Base-by-base conservation (phyloP, 2,329 filamentous ascomycete genomes). In the Allantophomopsis cytisporea region DNA sequence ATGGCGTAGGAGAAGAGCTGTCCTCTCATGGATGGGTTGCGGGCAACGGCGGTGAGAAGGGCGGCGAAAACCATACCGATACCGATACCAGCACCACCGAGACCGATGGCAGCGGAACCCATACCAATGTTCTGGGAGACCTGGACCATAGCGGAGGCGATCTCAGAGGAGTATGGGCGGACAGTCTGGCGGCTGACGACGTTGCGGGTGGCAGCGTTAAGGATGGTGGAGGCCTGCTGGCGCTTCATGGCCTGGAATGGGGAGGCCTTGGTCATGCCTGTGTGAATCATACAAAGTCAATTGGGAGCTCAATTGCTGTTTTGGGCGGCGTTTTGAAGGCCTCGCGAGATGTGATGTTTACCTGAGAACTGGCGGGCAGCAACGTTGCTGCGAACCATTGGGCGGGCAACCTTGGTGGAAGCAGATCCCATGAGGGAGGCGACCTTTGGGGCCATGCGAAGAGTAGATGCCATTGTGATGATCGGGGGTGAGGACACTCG, bases 1-100 rank as follows among this genome's bases (percentile, higher is more conserved):
- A 91, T 89, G 76, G 84, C 84, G 71, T 91, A 89, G 55, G 83
- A 84, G 83, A 91, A 94, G 61, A 94, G 84, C 78, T 93, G 86
- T 65, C 84, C 85, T 72, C 84, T 82, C 71, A 93, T 83, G 62
- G 82, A 83, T 61, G 85, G 85, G 83, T 94, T 94, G 73, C 85
- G 84, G 73, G 85, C 83, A 65, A 91, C 84, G 71, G 79, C 79
- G 68, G 83, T 80, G 62, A 93, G 75, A 63, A 93, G 83, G 60
- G 83, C 80, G 62, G 82, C 84, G 78, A 93, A 93, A 63, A 93
- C 85, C 62, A 89, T 79, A 75, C 85, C 85, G 69, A 91, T 93
- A 84, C 85, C 85, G 66, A 91, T 85, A 86, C 84, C 83, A 62
- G 83, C 82, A 81, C 82, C 82, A 62, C 82, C 84, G 60, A 93